Conservation (phyloP, 2,329 filamentous ascomycete genomes). For the Celoporthe dispersa region DNA sequence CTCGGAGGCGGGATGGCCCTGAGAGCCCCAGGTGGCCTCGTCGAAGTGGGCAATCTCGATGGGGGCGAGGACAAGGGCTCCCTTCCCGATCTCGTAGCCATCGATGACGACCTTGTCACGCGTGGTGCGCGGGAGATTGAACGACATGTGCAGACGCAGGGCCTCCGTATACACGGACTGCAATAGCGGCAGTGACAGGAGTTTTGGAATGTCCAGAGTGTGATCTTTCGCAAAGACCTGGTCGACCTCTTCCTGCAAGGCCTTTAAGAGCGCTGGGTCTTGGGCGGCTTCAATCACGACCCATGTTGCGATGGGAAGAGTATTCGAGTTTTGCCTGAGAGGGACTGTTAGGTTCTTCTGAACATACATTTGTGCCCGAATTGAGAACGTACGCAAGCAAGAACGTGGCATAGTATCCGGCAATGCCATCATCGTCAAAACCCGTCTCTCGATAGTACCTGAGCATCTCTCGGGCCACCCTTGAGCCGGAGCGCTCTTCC, state of each 20-base stretch:
- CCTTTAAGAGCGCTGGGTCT: constrained; percentile 22
- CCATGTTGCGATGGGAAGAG: constrained; percentile 31
- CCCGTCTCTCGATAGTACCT: constrained; percentile 24
- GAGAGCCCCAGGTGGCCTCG: constrained; percentile 24
- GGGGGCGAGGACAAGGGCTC: constrained; percentile 33
- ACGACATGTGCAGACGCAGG: constrained; percentile 35
- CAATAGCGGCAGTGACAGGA: constrained; percentile 35
- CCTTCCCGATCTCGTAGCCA: constrained; percentile 31
- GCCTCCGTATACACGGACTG: constrained; percentile 37
- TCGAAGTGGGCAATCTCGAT: constrained; percentile 34
- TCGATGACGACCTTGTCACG: constrained; percentile 28
- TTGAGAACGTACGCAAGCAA: constrained; percentile 23
- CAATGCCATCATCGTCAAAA: constrained; percentile 10
- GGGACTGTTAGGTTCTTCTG: neutral
- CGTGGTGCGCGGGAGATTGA: constrained; percentile 35
- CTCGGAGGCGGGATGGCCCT: constrained; percentile 23
- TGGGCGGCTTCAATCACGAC: constrained; percentile 28
- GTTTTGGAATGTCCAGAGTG: constrained; percentile 30
- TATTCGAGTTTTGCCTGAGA: constrained; percentile 30
- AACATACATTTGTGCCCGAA: too few species aligned
- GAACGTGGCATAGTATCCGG: constrained; percentile 4
- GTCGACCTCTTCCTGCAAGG: constrained; percentile 24
- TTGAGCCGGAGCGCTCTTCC: constrained; percentile 32
- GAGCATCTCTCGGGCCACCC: constrained; percentile 23
- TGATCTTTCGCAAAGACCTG: neutral